Percentiles rank a stretch among this genome's conserved stretches.
phyloP scores from a whole-genome alignment of 2,329 filamentous ascomycete genomes.

The Epichloe gansuensis region DNA sequence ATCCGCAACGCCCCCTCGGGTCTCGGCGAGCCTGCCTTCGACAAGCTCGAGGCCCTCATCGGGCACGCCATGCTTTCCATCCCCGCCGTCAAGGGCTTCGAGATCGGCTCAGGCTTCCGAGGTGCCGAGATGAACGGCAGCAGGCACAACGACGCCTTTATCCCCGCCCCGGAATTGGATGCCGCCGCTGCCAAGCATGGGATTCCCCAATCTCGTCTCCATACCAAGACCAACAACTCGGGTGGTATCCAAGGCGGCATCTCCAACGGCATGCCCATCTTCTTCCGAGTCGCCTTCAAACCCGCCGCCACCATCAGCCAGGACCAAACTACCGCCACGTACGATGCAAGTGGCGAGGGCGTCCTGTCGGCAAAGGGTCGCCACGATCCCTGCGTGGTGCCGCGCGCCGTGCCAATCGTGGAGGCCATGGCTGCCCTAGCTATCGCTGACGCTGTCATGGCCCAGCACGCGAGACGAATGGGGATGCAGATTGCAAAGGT shows the following conservation, averaged over 20 bases:
- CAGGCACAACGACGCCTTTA: constrained; percentile 70
- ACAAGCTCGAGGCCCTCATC: constrained; percentile 85
- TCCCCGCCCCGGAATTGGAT: constrained; percentile 25
- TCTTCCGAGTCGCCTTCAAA: constrained; percentile 93
- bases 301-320: constrained; percentile 86
- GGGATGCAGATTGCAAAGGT: constrained; percentile 16
- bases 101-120: constrained; percentile 84
- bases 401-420: constrained; percentile 74
- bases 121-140: constrained; percentile 79
- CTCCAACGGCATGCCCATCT: constrained; percentile 83
- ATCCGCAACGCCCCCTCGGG: constrained; percentile 76
- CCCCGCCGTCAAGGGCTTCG: constrained; percentile 89
- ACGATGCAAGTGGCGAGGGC: constrained; percentile 58
- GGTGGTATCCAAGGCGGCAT: constrained; percentile 94
- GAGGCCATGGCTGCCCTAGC: constrained; percentile 86
- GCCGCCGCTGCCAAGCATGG: constrained; percentile 33
- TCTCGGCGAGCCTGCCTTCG: constrained; percentile 86
- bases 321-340: constrained; percentile 71
- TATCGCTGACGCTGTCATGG: constrained; percentile 75
- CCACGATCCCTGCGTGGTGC: constrained; percentile 88
- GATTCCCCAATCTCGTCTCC: constrained; percentile 47
- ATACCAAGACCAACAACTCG: constrained; percentile 87
- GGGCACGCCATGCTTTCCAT: constrained; percentile 93
- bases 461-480: constrained; percentile 54
- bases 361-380: constrained; percentile 81